Evolutionary conservation across 768 basidiomycete species (phyloP).

Genomic region (Crassisporium funariophilum): DNA sequence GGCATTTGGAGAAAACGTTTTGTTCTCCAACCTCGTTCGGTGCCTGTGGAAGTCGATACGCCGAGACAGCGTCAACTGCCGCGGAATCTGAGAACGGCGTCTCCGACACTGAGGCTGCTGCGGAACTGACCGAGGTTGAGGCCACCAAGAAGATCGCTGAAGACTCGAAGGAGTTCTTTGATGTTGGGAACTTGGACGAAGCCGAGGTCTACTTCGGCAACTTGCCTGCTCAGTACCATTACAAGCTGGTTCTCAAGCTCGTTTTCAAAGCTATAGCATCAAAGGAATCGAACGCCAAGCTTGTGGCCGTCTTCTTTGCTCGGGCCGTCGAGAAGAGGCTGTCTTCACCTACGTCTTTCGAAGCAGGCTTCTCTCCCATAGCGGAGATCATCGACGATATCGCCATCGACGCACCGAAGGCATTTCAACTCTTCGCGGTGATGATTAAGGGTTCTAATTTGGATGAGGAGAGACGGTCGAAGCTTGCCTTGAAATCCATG

Average conservation of each 20-base stretch:
- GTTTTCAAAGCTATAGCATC: slow-evolving; percentile 74
- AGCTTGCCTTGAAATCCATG: slow-evolving; percentile 61
- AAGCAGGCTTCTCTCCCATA: slow-evolving; percentile 69
- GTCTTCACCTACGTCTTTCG: slow-evolving; percentile 62
- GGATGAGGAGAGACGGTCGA: slow-evolving; percentile 58
- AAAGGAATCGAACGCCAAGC: slow-evolving; percentile 77
- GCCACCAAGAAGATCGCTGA: slow-evolving; percentile 78
- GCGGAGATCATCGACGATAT: slow-evolving; percentile 86
- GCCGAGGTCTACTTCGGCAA: slow-evolving; percentile 84
- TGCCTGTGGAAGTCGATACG: slow-evolving; percentile 40
- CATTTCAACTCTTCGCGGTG: slow-evolving; percentile 71
- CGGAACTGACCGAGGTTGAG: slow-evolving; percentile 63
- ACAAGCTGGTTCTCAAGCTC: slow-evolving; percentile 72
- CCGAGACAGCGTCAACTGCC: slow-evolving; percentile 43
- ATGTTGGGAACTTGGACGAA: slow-evolving; percentile 81
- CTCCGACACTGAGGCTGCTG: slow-evolving; percentile 50
- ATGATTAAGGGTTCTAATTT: slow-evolving; percentile 74
- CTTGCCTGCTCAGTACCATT: slow-evolving; percentile 66
- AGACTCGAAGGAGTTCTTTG: slow-evolving; percentile 86
- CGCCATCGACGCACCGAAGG: slow-evolving; percentile 88
- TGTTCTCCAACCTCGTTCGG: slow-evolving; percentile 77
- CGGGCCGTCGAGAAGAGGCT: slow-evolving; percentile 61
- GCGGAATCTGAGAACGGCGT: slow-evolving; percentile 53
- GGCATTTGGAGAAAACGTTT: slow-evolving; percentile 67
- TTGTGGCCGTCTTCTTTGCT: slow-evolving; percentile 77